Conservation (phyloP, 2,329 filamentous ascomycete genomes). For the Phialocephala subalpina region DNA sequence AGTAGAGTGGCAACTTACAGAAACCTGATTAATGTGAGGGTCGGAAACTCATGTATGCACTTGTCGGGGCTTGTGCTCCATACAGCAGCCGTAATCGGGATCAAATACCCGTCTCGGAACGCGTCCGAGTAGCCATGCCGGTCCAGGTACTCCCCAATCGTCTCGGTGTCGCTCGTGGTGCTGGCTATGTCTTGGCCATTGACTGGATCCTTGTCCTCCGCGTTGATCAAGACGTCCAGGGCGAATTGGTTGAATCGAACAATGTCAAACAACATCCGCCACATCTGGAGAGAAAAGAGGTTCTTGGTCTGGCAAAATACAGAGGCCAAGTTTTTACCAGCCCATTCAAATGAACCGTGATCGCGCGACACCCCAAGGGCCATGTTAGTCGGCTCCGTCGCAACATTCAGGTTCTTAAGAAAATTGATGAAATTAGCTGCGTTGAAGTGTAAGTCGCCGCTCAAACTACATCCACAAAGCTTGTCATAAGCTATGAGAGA, state of each 20-base stretch:
- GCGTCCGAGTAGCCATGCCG: conserved; percentile 78
- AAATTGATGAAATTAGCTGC: conserved; percentile 82
- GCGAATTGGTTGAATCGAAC: conserved; percentile 85
- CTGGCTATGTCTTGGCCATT: too few species aligned
- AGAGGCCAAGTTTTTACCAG: conserved; percentile 65
- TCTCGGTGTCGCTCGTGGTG: conserved; percentile 58
- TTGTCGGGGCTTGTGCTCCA: conserved; percentile 84
- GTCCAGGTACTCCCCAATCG: conserved; percentile 77
- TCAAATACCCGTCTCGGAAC: conserved; percentile 82
- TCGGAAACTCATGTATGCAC: conserved; percentile 76
- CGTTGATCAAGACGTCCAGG: conserved; percentile 69
- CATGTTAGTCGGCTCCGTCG: conserved; percentile 72
- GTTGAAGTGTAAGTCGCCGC: conserved; percentile 12
- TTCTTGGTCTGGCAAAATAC: conserved; percentile 77
- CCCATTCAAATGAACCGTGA: conserved; percentile 78
- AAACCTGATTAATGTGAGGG: conserved; percentile 75
- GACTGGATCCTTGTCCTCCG: conserved; percentile 54
- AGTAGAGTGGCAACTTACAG: conserved; percentile 60
- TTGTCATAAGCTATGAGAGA: conserved; percentile 45
- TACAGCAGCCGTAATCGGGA: conserved; percentile 83
- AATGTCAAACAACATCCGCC: conserved; percentile 85
- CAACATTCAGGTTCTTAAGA: conserved; percentile 68
- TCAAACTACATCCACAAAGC: background rate
- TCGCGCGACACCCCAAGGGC: conserved; percentile 82
- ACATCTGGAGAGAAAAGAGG: conserved; percentile 73